Conservation (phyloP, 306 rosid genomes). For the Acacia acuminata region DNA sequence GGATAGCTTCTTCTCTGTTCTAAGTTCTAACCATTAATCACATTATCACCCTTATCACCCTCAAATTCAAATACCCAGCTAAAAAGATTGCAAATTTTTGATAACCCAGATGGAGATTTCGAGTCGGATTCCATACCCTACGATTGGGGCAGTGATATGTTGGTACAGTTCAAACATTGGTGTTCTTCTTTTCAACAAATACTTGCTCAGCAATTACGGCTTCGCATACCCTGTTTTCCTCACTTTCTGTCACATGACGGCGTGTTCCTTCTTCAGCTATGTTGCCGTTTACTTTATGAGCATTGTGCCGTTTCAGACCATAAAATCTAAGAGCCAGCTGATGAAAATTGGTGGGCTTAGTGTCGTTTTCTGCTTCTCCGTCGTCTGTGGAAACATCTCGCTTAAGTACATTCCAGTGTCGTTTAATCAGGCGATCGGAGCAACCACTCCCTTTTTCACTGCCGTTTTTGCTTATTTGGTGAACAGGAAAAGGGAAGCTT, state of each 20-base stretch:
- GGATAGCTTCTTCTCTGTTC: neutral
- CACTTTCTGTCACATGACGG: slow-evolving; percentile 50
- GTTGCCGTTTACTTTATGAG: slow-evolving; percentile 31
- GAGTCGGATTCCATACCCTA: slow-evolving; percentile 37
- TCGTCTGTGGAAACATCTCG: slow-evolving; percentile 50
- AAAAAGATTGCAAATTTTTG: slow-evolving; percentile 2
- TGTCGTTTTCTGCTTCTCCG: slow-evolving; percentile 45
- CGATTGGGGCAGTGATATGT: slow-evolving; percentile 29
- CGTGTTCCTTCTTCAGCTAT: slow-evolving; percentile 45
- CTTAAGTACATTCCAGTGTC: slow-evolving; percentile 44
- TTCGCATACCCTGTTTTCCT: slow-evolving; percentile 43
- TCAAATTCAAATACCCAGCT: neutral
- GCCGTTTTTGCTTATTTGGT: slow-evolving; percentile 44
- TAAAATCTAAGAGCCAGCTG: slow-evolving; percentile 37
- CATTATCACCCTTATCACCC: slow-evolving; percentile 7
- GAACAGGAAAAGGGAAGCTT: slow-evolving; percentile 38
- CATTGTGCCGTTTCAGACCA: slow-evolving; percentile 39
- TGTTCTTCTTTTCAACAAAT: slow-evolving; percentile 46
- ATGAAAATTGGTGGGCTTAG: slow-evolving; percentile 30
- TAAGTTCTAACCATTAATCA: neutral
- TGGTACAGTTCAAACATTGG: slow-evolving; percentile 55
- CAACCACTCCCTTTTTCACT: slow-evolving; percentile 50
- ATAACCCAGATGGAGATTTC: slow-evolving; percentile 17
- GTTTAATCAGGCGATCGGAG: slow-evolving; percentile 50
- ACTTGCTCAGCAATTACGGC: slow-evolving; percentile 43